These are phyloP conservation scores for Pestalotiopsis fici DNA, from an alignment of 2,329 filamentous ascomycete genomes.

Conservation along the genomic window DNA sequence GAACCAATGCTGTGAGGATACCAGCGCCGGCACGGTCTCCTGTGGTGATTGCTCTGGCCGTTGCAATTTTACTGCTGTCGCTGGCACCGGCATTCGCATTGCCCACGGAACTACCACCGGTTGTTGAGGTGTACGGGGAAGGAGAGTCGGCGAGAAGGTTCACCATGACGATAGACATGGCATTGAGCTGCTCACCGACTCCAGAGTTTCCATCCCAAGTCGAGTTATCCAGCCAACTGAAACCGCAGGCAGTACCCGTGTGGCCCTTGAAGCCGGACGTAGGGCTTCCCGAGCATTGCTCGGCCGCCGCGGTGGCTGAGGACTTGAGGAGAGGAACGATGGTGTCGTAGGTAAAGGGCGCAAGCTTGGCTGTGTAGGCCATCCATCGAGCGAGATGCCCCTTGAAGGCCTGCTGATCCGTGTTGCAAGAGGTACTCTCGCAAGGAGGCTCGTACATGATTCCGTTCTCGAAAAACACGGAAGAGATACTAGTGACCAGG, in stretches of 20 bases:
- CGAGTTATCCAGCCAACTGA: conserved; percentile 47
- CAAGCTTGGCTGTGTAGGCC: conserved; percentile 38
- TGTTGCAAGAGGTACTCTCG: conserved; percentile 38
- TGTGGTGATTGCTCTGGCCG: conserved; percentile 22
- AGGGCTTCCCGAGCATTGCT: conserved; percentile 23
- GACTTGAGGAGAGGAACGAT: conserved; percentile 23
- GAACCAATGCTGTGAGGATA: conserved; percentile 23
- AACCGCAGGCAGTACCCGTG: conserved; percentile 48
- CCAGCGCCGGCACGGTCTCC: conserved; percentile 29
- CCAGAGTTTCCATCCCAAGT: conserved; percentile 51
- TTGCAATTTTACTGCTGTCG: conserved; percentile 20
- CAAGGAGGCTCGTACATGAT: conserved; percentile 61
- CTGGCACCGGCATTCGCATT: conserved; percentile 23
- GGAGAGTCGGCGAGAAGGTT: conserved; percentile 34
- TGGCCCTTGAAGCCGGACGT: conserved; percentile 18
- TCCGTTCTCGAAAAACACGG: conserved; percentile 45
- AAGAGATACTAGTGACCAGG: conserved; percentile 38
- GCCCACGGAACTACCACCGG: conserved; percentile 26
- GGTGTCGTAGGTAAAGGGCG: conserved; percentile 22
- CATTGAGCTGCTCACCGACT: conserved; percentile 58
- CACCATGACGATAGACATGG: conserved; percentile 50
- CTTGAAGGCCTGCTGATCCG: conserved; percentile 38
- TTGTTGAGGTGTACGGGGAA: conserved; percentile 17
- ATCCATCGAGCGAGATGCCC: conserved; percentile 48
- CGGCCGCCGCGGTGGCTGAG: conserved; percentile 39